These are phyloP conservation scores for Rhizopus delemar DNA, from an alignment of 371 early-diverging fungal species.

Conservation along the genomic window DNA sequence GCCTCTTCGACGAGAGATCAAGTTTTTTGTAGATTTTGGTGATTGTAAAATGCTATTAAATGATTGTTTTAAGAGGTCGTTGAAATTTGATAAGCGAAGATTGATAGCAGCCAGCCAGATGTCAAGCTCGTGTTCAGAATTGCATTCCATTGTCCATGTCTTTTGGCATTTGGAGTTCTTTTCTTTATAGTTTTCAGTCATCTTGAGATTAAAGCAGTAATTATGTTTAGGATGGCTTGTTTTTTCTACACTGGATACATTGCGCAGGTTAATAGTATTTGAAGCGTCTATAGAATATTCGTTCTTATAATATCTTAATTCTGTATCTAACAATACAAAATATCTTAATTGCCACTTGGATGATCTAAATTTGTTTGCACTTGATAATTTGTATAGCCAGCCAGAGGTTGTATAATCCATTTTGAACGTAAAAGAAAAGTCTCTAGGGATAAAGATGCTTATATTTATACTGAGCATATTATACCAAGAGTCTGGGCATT, in stretches of 20 bases:
- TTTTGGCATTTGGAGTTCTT: constrained; percentile 7
- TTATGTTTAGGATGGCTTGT: constrained; percentile 11
- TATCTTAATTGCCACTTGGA: constrained; percentile 42
- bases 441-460: too few species aligned
- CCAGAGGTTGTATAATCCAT: constrained; percentile 9
- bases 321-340: constrained; percentile 42
- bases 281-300: constrained; percentile 35
- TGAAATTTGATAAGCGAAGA: constrained; percentile 6
- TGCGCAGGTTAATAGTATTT: constrained; percentile 24
- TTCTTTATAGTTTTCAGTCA: constrained; percentile 11
- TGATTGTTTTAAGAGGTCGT: not conserved
- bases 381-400: constrained; percentile 31
- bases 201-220: constrained; percentile 32
- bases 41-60: not conserved
- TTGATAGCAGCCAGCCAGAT: constrained; percentile 27
- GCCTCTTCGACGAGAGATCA: constrained; percentile 28
- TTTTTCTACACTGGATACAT: constrained; percentile 18
- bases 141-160: constrained; percentile 29
- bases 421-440: constrained; percentile 2
- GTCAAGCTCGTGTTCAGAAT: constrained; percentile 28
- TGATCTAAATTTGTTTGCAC: constrained; percentile 22
- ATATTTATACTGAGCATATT: too few species aligned
- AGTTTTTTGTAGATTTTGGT: not conserved
- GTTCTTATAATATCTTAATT: constrained; percentile 41
- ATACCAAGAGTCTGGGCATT: too few species aligned